Evolutionary conservation across 768 basidiomycete genomes (phyloP).

Genomic region (Pilatotrama ljubarskyi): DNA sequence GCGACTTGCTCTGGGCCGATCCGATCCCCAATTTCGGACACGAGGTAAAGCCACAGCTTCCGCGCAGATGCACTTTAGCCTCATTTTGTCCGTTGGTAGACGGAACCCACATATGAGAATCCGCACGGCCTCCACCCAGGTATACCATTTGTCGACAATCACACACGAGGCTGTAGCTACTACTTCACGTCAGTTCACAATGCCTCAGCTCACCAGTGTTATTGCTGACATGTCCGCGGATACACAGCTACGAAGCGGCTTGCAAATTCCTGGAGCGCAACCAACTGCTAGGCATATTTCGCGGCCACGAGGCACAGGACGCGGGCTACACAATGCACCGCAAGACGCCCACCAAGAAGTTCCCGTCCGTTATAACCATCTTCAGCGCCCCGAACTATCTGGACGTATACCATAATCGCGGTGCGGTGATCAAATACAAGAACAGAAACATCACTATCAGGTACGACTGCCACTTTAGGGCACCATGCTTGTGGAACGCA

Average conservation of each 20-base stretch:
- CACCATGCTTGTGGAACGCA: neutral
- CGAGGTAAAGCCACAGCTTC: constrained; percentile 53
- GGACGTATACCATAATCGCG: constrained; percentile 95
- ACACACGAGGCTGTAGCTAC: constrained; percentile 86
- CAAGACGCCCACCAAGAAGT: constrained; percentile 92
- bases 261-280: constrained; percentile 94
- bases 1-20: constrained; percentile 96
- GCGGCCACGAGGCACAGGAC: constrained; percentile 97
- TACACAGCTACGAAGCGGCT: constrained; percentile 74
- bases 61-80: neutral
- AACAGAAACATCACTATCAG: constrained; percentile 96
- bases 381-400: constrained; percentile 98
- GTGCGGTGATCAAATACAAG: constrained; percentile 94
- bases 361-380: constrained; percentile 96
- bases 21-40: constrained; percentile 88
- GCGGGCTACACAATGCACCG: constrained; percentile 94
- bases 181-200: constrained; percentile 77
- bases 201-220: no score
- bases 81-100: constrained; percentile 1
- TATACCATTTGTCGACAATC: constrained; percentile 74
- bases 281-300: constrained; percentile 86
- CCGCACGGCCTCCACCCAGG: constrained; percentile 51
- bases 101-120: constrained; percentile 23
- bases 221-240: neutral
- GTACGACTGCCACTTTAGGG: neutral